These are phyloP conservation scores for Isoetes engelmannii DNA, from an alignment of 83 land plant genomes.

Conservation along the genomic window DNA sequence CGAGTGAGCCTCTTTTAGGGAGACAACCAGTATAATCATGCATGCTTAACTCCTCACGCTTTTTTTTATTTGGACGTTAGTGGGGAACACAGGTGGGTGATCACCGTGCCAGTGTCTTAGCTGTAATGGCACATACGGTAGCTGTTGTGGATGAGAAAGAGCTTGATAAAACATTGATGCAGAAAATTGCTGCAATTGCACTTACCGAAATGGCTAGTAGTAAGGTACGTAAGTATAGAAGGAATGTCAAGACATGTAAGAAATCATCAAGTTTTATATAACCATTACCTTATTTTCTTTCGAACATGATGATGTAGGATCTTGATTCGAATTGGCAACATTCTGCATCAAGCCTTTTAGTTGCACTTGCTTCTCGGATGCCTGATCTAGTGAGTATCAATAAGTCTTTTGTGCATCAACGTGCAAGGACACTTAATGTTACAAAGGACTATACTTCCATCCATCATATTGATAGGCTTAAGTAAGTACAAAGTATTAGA, in stretches of 20 bases:
- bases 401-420: too few relatives aligned
- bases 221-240: slow-evolving; percentile 43
- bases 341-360: slow-evolving; percentile 81
- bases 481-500: too few relatives aligned
- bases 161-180: slow-evolving; percentile 51
- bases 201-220: slow-evolving; percentile 67
- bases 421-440: too few relatives aligned
- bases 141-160: slow-evolving; percentile 54
- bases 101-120: slow-evolving; percentile 69
- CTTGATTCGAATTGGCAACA: slow-evolving; percentile 75
- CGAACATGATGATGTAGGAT: slow-evolving; percentile 40
- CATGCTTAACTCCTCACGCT: neutral
- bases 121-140: slow-evolving; percentile 76
- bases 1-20: neutral
- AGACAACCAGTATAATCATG: neutral
- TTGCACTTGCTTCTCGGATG: slow-evolving; percentile 73
- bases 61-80: slow-evolving; percentile 29
- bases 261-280: neutral
- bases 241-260: neutral
- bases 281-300: neutral
- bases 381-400: slow-evolving; percentile 60
- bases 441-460: too few relatives aligned
- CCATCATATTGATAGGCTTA: too few relatives aligned
- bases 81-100: slow-evolving; percentile 45
- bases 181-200: slow-evolving; percentile 62